These are phyloP conservation scores for Bretziella fagacearum DNA, from an alignment of 2,329 filamentous ascomycete genomes.

Conservation along the genomic window DNA sequence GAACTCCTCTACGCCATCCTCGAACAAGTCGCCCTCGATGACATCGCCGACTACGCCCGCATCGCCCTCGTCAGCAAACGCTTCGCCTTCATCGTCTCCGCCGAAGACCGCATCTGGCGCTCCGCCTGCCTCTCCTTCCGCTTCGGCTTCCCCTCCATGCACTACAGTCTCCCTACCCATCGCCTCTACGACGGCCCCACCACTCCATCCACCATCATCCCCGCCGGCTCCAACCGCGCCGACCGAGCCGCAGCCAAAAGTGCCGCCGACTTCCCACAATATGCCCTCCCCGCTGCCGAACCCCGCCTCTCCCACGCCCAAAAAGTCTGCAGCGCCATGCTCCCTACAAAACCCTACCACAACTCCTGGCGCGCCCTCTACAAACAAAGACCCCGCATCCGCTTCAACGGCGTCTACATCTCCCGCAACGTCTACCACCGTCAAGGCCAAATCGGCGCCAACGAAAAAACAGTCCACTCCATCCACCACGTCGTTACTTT, in stretches of 20 bases:
- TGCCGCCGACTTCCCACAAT: conserved; percentile 18
- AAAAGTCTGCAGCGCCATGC: conserved; percentile 13
- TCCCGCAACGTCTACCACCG: conserved; percentile 91
- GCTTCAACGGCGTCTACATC: conserved; percentile 94
- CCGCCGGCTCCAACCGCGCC: not conserved
- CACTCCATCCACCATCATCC: not conserved
- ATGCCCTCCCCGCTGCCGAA: conserved; percentile 19
- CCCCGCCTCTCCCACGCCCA: conserved; percentile 13
- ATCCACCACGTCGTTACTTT: conserved; percentile 95
- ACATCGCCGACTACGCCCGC: conserved; percentile 61
- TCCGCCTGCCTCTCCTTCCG: conserved; percentile 50
- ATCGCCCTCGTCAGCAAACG: conserved; percentile 71
- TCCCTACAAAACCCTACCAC: conserved; percentile 30
- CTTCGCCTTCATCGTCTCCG: conserved; percentile 66
- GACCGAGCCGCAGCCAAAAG: not conserved
- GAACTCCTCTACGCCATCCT: conserved; percentile 76
- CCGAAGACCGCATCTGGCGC: conserved; percentile 78
- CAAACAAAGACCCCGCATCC: conserved; percentile 63
- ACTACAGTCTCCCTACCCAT: conserved; percentile 48
- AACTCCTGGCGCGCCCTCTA: conserved; percentile 54
- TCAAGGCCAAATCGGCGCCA: conserved; percentile 34
- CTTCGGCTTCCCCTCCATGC: conserved; percentile 70
- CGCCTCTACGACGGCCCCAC: conserved; percentile 21
- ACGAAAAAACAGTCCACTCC: conserved; percentile 56
- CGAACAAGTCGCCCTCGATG: conserved; percentile 49